phyloP scores from a whole-genome alignment of 176 grass and related monocot genomes.

The Aegilops sharonensis region DNA sequence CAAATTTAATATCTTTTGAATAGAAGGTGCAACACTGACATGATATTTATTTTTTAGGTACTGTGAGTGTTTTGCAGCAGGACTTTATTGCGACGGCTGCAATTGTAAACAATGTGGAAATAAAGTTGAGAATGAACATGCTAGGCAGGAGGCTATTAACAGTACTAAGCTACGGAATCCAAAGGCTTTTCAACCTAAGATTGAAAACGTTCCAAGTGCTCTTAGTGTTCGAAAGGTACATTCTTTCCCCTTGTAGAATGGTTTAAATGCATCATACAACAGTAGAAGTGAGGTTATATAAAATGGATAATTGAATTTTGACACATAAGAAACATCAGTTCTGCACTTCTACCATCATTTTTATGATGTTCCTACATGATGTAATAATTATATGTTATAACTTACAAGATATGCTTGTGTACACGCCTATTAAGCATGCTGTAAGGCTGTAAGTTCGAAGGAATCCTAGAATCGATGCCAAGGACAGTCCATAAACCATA shows the following conservation, averaged over 20 bases:
- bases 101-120: slow-evolving; percentile 75
- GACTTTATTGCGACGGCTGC: slow-evolving; percentile 72
- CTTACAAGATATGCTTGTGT: neutral
- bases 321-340: neutral
- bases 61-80: slow-evolving; percentile 76
- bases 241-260: slow-evolving; percentile 23
- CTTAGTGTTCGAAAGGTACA: slow-evolving; percentile 43
- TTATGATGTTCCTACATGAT: slow-evolving; percentile 4
- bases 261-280: neutral
- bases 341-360: slow-evolving; percentile 1
- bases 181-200: slow-evolving; percentile 77
- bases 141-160: slow-evolving; percentile 58
- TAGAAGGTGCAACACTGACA: slow-evolving; percentile 32
- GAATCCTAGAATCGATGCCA: slow-evolving; percentile 4
- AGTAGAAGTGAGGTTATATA: neutral
- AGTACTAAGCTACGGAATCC: slow-evolving; percentile 60
- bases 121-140: slow-evolving; percentile 61
- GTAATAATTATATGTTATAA: neutral
- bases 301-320: neutral
- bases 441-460: slow-evolving; percentile 12
- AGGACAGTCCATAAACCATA: neutral
- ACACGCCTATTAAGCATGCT: neutral
- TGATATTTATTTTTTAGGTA: slow-evolving; percentile 54
- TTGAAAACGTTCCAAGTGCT: slow-evolving; percentile 55
- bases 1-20: slow-evolving; percentile 5